Evolutionary conservation across 352 stramenopile genomes (phyloP), one percentile per base, ranked within the genome.

Genomic region (Globisporangium apiculatum): DNA sequence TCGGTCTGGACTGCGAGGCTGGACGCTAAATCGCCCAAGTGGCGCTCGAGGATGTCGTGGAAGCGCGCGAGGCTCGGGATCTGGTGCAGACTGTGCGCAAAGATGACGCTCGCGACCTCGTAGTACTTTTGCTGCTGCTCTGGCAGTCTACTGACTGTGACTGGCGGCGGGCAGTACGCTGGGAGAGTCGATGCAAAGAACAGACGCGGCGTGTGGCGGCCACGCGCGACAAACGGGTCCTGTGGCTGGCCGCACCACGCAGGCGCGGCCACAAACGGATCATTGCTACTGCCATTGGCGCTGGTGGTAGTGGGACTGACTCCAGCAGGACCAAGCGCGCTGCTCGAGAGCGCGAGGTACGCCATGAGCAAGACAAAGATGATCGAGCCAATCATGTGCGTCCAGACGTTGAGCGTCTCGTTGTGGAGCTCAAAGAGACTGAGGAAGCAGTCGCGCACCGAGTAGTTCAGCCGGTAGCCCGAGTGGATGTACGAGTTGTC

Each of bases 391-490:
- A 92, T 70, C 51, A 92, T 87, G 64, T 95, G 86, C 57, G 81
- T 94, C 86, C 86, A 95, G 18, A 95, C 82, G 61, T 95, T 95
- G 48, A 91, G 73, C 53, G 86, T 95, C 64, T 95, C 86, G 60
- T 95, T 95, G 72, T 95, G 86, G 59, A 94, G 71, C 70, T 93
- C 76, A 56, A 95, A 92, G 61, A 95, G 71, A 54, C 79, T 91
- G 37, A 76, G 47, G 55, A 92, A 76, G 57, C 86, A 95, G 64
- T 92, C 79, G 42, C 68, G 71, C 18, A 76, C 67, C 40, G 79
- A 87, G 79, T 95, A 95, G 72, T 92, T 76, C 36, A 95, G 70
- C 0, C 86, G 83, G 58, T 95, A 95, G 35, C 83, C 81, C 48
- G 79, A 87, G 54, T 75, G 81, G 64, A 95, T 92, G 80, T 94